Evolutionary conservation across 495 filamentous ascomycete species (phyloP), one percentile per base, ranked within the genome.

Genomic region (Talaromyces adpressus): DNA sequence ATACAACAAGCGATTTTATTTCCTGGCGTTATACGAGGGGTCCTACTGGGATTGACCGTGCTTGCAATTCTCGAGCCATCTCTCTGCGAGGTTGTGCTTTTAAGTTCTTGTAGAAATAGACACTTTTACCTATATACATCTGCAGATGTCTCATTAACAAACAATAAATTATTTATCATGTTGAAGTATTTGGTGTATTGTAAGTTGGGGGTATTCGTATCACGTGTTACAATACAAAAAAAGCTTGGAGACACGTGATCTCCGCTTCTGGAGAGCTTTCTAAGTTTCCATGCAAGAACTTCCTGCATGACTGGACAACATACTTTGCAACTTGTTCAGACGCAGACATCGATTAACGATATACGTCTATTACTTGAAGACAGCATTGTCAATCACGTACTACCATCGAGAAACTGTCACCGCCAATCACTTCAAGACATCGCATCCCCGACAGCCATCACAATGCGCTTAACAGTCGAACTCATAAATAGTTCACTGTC

Each of bases 391-490:
- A 7, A 45, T 45, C 16, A 3, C 16, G 4, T 11, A 45, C 18
- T 18, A 4, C 39, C 39, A 45, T 49, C 6, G 8, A 20, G 18
- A 22, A 18, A 20, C 8, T 6, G n/a, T 49, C 45, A 49, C 3
- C 45, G 6, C n/a, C 45, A 20, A 9, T 6, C 36, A 41, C 14
- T 41, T 16, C 36, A 49, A 49, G n/a, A 49, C 3, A 45, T 45
- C 39, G 39, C 39, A 49, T 49, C 11, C 45, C n/a, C 5, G 7
- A 49, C 45, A 18, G 6, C 39, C 73, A 71, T 73, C 73, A 75
- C 66, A 32, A 97, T 98, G 94, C 89, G 94, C 82, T 84, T 98
- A 77, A 97, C 92, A 62, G 87, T 91, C 67, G 94, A 98, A 73
- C 89, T 97, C 70, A 92, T 98, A 72, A 83, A 89, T 74, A 85